Conservation (phyloP, 1,284 basidiomycete species). For the Cutaneotrichosporon sp. region DNA sequence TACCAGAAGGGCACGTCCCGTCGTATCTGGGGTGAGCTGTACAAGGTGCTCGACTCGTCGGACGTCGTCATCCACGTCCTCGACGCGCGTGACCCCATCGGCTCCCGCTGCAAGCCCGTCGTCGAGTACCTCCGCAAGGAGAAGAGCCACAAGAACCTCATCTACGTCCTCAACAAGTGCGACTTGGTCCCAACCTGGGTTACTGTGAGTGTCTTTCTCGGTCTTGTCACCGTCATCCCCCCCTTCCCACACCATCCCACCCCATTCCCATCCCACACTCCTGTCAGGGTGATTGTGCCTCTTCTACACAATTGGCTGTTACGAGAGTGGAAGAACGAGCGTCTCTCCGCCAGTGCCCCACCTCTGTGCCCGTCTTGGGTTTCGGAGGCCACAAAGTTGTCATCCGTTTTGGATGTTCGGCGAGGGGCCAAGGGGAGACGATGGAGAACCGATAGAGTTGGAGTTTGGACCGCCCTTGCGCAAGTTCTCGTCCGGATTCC, state of each 20-base stretch:
- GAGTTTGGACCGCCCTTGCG: slow-evolving; percentile 39
- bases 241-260: slow-evolving; percentile 12
- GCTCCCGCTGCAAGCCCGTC: slow-evolving; percentile 95
- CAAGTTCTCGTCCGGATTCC: slow-evolving; percentile 44
- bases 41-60: slow-evolving; percentile 99
- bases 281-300: slow-evolving; percentile 57
- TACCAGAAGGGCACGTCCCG: slow-evolving; percentile 90
- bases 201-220: slow-evolving; percentile 66
- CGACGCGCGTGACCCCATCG: slow-evolving; percentile 93
- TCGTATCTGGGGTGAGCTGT: slow-evolving; percentile 96
- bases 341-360: slow-evolving; percentile 53
- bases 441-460: slow-evolving; percentile 56
- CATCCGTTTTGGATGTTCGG: slow-evolving; percentile 49
- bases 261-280: slow-evolving; percentile 56
- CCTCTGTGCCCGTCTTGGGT: slow-evolving; percentile 52
- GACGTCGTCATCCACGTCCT: slow-evolving; percentile 96
- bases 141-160: slow-evolving; percentile 95
- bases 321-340: slow-evolving; percentile 64
- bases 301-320: slow-evolving; percentile 56
- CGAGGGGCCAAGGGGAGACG: slow-evolving; percentile 47
- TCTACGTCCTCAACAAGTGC: slow-evolving; percentile 97
- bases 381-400: slow-evolving; percentile 36
- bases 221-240: background rate
- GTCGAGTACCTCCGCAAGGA: slow-evolving; percentile 94
- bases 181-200: slow-evolving; percentile 99